Evolutionary conservation across 2,329 filamentous ascomycete genomes (phyloP).

Genomic region (Verticillium dahliae): DNA sequence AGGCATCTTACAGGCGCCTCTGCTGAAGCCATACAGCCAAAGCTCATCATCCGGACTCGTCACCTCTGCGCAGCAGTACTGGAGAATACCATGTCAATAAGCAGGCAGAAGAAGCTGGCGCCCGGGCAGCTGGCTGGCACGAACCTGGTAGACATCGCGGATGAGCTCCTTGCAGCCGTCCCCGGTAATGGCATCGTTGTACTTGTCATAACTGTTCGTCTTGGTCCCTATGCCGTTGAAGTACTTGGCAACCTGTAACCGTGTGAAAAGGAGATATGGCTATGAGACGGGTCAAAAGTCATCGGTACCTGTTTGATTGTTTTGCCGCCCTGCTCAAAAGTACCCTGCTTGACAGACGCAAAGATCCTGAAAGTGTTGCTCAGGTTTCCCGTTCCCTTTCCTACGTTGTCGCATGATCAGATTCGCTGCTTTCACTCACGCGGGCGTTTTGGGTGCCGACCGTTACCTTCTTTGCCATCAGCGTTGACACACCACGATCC

Average conservation of each 20-base stretch:
- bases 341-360: constrained; percentile 3
- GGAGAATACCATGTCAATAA: background rate
- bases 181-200: constrained; percentile 12
- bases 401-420: background rate
- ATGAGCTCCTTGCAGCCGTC: constrained; percentile 13
- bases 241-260: constrained; percentile 1
- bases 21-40: constrained; percentile 31
- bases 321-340: background rate
- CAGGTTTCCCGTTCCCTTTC: constrained; percentile 4
- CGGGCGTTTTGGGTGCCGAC: background rate
- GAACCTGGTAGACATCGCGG: constrained; percentile 15
- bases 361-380: constrained; percentile 7
- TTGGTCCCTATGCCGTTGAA: constrained; percentile 14
- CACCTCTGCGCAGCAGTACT: constrained; percentile 7
- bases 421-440: background rate
- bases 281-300: background rate
- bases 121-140: background rate
- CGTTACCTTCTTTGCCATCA: constrained; percentile 7
- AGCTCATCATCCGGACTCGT: constrained; percentile 23
- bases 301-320: background rate
- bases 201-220: constrained; percentile 11
- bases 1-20: constrained; percentile 22
- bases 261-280: background rate
- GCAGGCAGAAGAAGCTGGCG: background rate
- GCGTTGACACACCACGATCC: constrained; percentile 7